Conservation (phyloP, 2,329 filamentous ascomycete species). For the Penicillium decumbens region DNA sequence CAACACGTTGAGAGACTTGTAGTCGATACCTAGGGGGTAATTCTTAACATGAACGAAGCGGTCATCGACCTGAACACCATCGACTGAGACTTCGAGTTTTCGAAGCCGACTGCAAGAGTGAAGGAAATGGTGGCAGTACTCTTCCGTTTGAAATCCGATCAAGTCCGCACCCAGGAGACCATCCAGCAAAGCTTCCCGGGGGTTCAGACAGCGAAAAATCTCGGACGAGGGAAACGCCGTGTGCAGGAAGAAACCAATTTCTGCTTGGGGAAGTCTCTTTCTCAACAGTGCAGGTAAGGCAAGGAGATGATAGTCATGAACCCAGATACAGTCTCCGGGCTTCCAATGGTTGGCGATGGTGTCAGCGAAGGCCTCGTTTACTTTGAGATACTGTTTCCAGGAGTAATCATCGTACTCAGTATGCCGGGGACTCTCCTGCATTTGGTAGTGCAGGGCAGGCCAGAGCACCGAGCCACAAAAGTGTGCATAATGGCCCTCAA, state of each 20-base stretch:
- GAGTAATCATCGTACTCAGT: constrained; percentile 96
- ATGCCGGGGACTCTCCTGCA: constrained; percentile 93
- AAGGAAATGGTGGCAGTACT: constrained; percentile 88
- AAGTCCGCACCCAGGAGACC: constrained; percentile 90
- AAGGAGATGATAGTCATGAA: constrained; percentile 91
- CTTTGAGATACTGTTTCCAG: constrained; percentile 84
- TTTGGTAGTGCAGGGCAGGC: constrained; percentile 97
- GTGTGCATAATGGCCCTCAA: constrained; percentile 88
- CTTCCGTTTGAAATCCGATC: constrained; percentile 85
- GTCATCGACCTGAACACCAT: constrained; percentile 81
- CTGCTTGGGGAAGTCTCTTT: constrained; percentile 73
- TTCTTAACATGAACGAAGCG: constrained; percentile 81
- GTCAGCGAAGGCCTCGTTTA: constrained; percentile 89
- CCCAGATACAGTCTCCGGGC: constrained; percentile 83
- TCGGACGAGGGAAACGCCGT: constrained; percentile 93
- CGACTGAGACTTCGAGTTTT: constrained; percentile 74
- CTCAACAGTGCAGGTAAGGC: constrained; percentile 82
- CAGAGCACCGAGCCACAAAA: constrained; percentile 95
- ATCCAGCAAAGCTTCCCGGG: constrained; percentile 76
- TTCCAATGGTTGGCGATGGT: constrained; percentile 86
- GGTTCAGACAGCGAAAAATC: constrained; percentile 82
- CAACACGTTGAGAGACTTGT: constrained; percentile 62
- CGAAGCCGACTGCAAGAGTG: constrained; percentile 88
- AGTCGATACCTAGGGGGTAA: constrained; percentile 82
- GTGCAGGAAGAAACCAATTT: constrained; percentile 94